Conservation (phyloP, 371 early-diverging fungal species). For the Mortierella sp. region DNA sequence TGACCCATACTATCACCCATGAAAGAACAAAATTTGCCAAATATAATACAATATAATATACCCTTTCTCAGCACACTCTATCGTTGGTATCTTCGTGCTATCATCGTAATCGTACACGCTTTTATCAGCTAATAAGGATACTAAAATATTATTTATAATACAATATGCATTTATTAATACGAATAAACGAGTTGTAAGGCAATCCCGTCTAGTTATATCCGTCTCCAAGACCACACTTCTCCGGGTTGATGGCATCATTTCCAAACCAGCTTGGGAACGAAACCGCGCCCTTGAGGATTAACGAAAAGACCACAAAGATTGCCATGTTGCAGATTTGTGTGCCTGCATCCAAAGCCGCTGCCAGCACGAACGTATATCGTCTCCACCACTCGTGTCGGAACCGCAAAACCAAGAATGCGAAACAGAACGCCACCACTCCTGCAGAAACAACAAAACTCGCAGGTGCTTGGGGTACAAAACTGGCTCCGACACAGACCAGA, state of each 20-base stretch:
- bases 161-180: not conserved
- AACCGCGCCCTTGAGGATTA: slow-evolving; percentile 33
- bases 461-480: slow-evolving; percentile 50
- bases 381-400: slow-evolving; percentile 54
- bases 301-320: slow-evolving; percentile 48
- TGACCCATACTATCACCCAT: too few species aligned
- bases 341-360: slow-evolving; percentile 56
- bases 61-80: too few species aligned
- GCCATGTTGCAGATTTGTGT: slow-evolving; percentile 55
- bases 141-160: not conserved
- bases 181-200: not conserved
- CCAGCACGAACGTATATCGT: slow-evolving; percentile 55
- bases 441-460: slow-evolving; percentile 47
- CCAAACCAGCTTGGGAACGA: slow-evolving; percentile 39
- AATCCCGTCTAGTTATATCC: slow-evolving; percentile 20
- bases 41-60: too few species aligned
- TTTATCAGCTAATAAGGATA: not conserved
- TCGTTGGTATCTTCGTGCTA: too few species aligned
- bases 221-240: slow-evolving; percentile 45
- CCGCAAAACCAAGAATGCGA: slow-evolving; percentile 43
- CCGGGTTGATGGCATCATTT: slow-evolving; percentile 30
- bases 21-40: too few species aligned
- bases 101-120: not conserved
- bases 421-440: slow-evolving; percentile 37
- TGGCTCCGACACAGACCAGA: slow-evolving; percentile 42